phyloP scores from a whole-genome alignment of 1,139 yeast genomes.

The Magnusiomyces fungicola region DNA sequence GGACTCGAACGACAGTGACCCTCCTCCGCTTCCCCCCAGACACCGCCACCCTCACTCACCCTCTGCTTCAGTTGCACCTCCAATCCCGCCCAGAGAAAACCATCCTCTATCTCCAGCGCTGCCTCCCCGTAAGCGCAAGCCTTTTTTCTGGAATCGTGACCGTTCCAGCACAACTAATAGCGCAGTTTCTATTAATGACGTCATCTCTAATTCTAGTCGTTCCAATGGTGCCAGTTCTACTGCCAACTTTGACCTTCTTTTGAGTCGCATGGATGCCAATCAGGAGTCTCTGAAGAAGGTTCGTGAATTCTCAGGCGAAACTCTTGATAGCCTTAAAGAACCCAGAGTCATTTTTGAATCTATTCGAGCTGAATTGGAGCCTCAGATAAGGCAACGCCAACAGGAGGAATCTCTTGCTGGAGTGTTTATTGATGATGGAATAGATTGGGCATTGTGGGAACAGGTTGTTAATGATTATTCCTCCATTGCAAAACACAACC shows the following conservation, averaged over 20 bases:
- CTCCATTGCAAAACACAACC: slow-evolving; percentile 53
- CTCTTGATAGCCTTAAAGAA: slow-evolving; percentile 6
- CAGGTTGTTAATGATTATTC: slow-evolving; percentile 68
- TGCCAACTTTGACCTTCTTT: slow-evolving; percentile 41
- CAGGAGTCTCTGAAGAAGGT: slow-evolving; percentile 47
- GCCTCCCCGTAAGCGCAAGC: slow-evolving; percentile 30
- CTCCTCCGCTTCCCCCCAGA: too few species aligned
- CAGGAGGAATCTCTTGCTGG: neutral
- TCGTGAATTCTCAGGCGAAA: neutral
- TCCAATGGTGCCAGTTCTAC: slow-evolving; percentile 20
- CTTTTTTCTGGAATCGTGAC: slow-evolving; percentile 34
- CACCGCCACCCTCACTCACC: neutral
- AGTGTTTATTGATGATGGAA: slow-evolving; percentile 16
- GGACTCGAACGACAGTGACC: too few species aligned
- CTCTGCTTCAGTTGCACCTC: slow-evolving; percentile 1
- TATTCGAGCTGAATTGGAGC: slow-evolving; percentile 26
- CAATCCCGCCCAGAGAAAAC: slow-evolving; percentile 15
- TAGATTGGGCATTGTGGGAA: slow-evolving; percentile 68
- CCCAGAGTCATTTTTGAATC: slow-evolving; percentile 40
- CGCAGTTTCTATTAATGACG: slow-evolving; percentile 7
- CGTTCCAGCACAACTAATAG: slow-evolving; percentile 32
- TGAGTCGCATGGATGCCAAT: slow-evolving; percentile 43
- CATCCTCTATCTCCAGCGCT: slow-evolving; percentile 21
- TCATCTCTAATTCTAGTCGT: slow-evolving; percentile 31
- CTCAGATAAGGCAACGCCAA: neutral